Percentiles rank a stretch among this genome's conserved stretches.
Evolutionary conservation across 495 filamentous ascomycete species (phyloP).

Genomic region (Cercophora newfieldiana): DNA sequence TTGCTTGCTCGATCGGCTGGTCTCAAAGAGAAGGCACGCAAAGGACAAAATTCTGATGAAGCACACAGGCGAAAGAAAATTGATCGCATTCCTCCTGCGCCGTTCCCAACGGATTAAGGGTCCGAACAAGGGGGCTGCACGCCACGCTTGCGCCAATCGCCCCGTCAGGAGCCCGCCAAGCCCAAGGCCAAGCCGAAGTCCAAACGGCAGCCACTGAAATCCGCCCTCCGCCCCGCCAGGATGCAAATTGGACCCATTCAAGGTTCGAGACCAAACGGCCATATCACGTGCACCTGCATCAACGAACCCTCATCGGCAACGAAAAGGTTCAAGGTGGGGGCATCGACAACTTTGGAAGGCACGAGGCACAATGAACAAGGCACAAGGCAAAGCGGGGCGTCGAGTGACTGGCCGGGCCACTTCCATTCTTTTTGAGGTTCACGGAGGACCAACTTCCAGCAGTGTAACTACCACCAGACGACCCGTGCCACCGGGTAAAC

Average conservation of each 20-base stretch:
- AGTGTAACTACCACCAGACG: background rate
- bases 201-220: background rate
- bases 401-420: no score
- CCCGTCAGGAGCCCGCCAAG: background rate
- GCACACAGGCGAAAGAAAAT: background rate
- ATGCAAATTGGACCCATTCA: no score
- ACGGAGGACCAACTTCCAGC: background rate
- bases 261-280: background rate
- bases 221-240: background rate
- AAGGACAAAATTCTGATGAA: background rate
- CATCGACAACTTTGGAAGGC: no score
- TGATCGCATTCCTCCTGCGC: background rate
- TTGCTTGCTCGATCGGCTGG: no score
- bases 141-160: background rate
- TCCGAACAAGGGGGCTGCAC: background rate
- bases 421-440: no score
- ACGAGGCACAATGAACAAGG: no score
- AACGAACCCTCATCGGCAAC: no score
- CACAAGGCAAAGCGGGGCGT: no score
- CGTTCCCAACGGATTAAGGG: background rate
- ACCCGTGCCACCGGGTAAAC: background rate
- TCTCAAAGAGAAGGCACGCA: background rate
- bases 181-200: background rate
- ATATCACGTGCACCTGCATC: background rate
- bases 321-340: no score